Evolutionary conservation across 1,139 yeast species (phyloP).

Genomic region (Meyerozyma elateridarum): DNA sequence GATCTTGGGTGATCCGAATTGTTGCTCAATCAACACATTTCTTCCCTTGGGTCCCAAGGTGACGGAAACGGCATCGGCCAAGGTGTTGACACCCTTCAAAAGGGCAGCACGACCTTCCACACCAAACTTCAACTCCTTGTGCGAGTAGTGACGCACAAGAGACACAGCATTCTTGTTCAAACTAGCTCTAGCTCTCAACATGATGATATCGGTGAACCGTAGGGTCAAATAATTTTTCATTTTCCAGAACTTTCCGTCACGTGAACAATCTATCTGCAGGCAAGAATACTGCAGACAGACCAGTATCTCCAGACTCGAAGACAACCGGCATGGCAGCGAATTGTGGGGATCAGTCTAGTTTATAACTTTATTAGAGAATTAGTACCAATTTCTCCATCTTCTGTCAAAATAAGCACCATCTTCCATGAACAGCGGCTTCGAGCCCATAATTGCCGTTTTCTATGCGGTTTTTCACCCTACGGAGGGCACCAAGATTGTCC

Average conservation of each 20-base stretch:
- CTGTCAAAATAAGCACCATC: too few relatives aligned
- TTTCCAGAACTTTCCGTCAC: constrained; percentile 13
- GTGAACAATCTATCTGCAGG: too few relatives aligned
- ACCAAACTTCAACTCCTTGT: constrained; percentile 96
- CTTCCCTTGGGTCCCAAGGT: constrained; percentile 98
- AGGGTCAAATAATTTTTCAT: constrained; percentile 9
- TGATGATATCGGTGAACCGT: too few relatives aligned
- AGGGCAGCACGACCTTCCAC: constrained; percentile 98
- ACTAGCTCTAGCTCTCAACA: constrained; percentile 58
- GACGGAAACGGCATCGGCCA: constrained; percentile 96
- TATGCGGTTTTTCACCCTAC: constrained; percentile 93
- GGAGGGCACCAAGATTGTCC: constrained; percentile 90
- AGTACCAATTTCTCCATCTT: constrained; percentile 1
- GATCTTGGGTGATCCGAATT: constrained; percentile 96
- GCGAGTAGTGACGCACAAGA: constrained; percentile 61
- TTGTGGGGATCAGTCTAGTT: neutral
- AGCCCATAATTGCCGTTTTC: constrained; percentile 81
- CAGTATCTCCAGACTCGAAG: too few relatives aligned
- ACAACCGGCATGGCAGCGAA: too few relatives aligned
- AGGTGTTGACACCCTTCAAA: constrained; percentile 90
- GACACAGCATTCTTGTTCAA: constrained; percentile 32
- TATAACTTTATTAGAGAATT: constrained; percentile 1
- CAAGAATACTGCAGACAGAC: too few relatives aligned
- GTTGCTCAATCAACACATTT: constrained; percentile 95
- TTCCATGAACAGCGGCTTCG: constrained; percentile 48